Base-by-base conservation (phyloP, 202 grass and related monocot genomes). In the Musa balbisiana region DNA sequence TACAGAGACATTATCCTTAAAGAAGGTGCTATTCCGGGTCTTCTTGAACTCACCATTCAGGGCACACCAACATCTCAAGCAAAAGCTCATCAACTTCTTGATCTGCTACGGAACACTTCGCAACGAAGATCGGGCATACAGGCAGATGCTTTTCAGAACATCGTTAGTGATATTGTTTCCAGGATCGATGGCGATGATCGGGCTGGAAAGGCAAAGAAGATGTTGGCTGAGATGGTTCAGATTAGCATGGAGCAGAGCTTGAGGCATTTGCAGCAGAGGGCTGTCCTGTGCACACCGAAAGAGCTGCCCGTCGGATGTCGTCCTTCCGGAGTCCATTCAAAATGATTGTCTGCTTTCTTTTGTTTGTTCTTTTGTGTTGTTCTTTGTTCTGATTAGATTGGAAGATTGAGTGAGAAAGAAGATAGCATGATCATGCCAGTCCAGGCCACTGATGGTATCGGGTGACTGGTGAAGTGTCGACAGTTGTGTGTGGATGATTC, bases 201-300 rank as follows among this genome's bases (percentile, higher is more conserved):
- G 17, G 56, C 56, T 60, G 17, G 17, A 19, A 60, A n/a, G 56
- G 56, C 15, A 60, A 60, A 60, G n/a, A 16, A 60, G 8, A 60
- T 60, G 56, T 60, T 60, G 17, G 56, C 56, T 6, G 56, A 60
- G 19, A 60, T 60, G 56, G 56, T 60, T 20, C 16, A 60, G 56
- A 20, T 60, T 19, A 60, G 56, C 56, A 60, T 60, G 56, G 56
- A 60, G 56, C 56, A 60, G 56, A 60, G 55, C 56, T 60, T 60
- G 56, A 60, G 56, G 17, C 56, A 60, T 60, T n/a, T 60, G 56
- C 56, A 60, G 19, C 13, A 19, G n/a, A 60, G 56, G 56, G 56
- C 56, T 60, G 56, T 60, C 16, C 56, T 20, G 16, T 60, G 56
- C 56, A 60, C 56, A n/a, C 56, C 56, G 9, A 2, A 20, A n/a